Percentiles rank a stretch among this genome's conserved stretches.
phyloP scores from a whole-genome alignment of 2,329 filamentous ascomycete genomes.

The Helotiales sp. region DNA sequence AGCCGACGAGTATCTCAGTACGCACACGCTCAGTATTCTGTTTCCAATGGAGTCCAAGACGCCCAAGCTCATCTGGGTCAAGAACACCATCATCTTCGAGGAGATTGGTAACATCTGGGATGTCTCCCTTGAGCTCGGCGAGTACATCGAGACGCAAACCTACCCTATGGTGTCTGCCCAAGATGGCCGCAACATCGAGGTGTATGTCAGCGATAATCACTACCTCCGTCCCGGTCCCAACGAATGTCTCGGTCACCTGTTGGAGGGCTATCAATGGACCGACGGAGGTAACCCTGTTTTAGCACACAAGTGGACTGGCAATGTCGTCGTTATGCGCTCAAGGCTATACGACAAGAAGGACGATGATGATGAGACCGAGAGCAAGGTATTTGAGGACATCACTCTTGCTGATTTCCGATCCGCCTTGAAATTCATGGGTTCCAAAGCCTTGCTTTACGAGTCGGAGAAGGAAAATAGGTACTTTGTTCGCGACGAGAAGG shows the following conservation, averaged over 20 bases:
- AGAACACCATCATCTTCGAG: background rate
- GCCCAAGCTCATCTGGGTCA: slow-evolving; percentile 12
- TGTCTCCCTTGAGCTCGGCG: background rate
- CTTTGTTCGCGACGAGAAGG: background rate
- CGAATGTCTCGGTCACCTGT: background rate
- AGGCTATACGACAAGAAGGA: background rate
- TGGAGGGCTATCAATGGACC: background rate
- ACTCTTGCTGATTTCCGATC: slow-evolving; percentile 7
- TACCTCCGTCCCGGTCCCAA: background rate
- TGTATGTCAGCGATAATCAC: background rate
- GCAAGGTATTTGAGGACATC: background rate
- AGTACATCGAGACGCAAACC: background rate
- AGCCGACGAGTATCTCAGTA: background rate
- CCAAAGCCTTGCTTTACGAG: background rate
- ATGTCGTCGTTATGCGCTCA: background rate
- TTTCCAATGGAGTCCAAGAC: background rate
- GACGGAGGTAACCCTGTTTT: background rate
- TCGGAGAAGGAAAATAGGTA: background rate
- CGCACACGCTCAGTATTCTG: slow-evolving; percentile 8
- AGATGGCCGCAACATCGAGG: background rate
- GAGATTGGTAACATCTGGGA: background rate
- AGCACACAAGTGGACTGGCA: background rate
- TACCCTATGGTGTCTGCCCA: background rate
- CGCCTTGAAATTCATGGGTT: background rate
- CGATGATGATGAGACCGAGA: background rate